phyloP scores from a whole-genome alignment of 1,284 basidiomycete genomes.

The Afroboletus lepidellus region DNA sequence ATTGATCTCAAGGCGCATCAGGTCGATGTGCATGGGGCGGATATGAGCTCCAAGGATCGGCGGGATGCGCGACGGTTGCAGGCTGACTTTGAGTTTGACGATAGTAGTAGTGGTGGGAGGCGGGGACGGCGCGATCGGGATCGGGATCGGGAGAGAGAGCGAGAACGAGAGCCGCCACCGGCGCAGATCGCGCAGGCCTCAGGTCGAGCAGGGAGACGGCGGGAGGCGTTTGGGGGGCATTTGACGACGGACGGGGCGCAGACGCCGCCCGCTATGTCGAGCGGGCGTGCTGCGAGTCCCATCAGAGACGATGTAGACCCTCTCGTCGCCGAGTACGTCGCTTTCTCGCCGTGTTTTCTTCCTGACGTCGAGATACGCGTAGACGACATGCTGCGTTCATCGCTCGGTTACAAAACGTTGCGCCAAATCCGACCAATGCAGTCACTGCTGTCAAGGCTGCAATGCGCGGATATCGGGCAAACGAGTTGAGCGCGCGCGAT shows the following conservation, averaged over 20 bases:
- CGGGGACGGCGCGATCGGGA: slow-evolving; percentile 41
- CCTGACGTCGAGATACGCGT: neutral
- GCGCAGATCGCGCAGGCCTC: slow-evolving; percentile 34
- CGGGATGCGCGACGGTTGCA: slow-evolving; percentile 78
- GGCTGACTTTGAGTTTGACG: slow-evolving; percentile 79
- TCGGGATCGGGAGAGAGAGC: slow-evolving; percentile 44
- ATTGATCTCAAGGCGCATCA: slow-evolving; percentile 93
- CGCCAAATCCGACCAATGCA: slow-evolving; percentile 71
- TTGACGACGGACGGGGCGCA: slow-evolving; percentile 58
- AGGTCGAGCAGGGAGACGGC: slow-evolving; percentile 42
- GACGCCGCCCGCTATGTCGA: slow-evolving; percentile 31
- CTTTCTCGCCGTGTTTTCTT: neutral
- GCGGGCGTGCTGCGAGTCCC: slow-evolving; percentile 41
- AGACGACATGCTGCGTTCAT: slow-evolving; percentile 76
- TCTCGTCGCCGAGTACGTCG: slow-evolving; percentile 50
- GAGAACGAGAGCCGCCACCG: slow-evolving; percentile 39
- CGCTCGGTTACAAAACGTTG: slow-evolving; percentile 62
- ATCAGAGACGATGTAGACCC: slow-evolving; percentile 51
- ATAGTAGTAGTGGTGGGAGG: slow-evolving; percentile 44
- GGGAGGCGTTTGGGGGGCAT: slow-evolving; percentile 64
- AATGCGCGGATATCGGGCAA: slow-evolving; percentile 74
- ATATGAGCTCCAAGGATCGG: slow-evolving; percentile 77
- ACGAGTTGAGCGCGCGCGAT: slow-evolving; percentile 81
- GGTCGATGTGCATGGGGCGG: slow-evolving; percentile 81
- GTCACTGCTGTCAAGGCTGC: slow-evolving; percentile 78